Percentiles rank a stretch among this genome's conserved stretches.
Conservation (phyloP, 768 basidiomycete species). For the Auricularia cornea region DNA sequence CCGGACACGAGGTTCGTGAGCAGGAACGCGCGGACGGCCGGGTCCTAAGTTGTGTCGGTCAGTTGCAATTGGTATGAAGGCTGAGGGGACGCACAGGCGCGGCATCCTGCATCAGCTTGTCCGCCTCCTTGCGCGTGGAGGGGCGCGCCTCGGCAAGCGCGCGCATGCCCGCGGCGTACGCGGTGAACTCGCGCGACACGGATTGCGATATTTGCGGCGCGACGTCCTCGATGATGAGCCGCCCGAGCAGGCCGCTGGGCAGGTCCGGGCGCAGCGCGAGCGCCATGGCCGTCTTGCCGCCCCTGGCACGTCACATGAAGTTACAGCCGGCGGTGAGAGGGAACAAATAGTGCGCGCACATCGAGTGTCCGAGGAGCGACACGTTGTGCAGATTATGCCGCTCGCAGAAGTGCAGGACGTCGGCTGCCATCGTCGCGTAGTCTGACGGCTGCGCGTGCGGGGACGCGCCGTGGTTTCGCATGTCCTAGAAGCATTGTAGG, state of each 20-base stretch:
- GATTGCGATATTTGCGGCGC: slow-evolving; percentile 49
- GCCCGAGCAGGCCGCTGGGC: slow-evolving; percentile 34
- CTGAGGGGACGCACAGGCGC: slow-evolving; percentile 46
- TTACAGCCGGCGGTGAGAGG: neutral
- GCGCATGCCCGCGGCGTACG: slow-evolving; percentile 66
- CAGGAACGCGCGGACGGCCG: slow-evolving; percentile 69
- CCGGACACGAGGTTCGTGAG: slow-evolving; percentile 66
- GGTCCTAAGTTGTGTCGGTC: slow-evolving; percentile 40
- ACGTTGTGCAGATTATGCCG: slow-evolving; percentile 48
- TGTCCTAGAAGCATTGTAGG: slow-evolving; percentile 60
- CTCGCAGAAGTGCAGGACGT: slow-evolving; percentile 61
- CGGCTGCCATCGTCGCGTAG: slow-evolving; percentile 71
- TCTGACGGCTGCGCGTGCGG: slow-evolving; percentile 68
- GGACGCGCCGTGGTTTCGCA: slow-evolving; percentile 84
- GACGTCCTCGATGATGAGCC: slow-evolving; percentile 75
- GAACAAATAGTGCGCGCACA: slow-evolving; percentile 48
- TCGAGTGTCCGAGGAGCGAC: slow-evolving; percentile 81
- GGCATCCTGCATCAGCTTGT: slow-evolving; percentile 48
- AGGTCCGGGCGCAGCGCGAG: slow-evolving; percentile 45
- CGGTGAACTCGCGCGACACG: slow-evolving; percentile 54
- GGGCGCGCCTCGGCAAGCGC: slow-evolving; percentile 54
- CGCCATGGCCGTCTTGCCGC: slow-evolving; percentile 76
- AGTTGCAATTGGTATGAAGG: neutral
- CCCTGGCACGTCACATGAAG: slow-evolving; percentile 41
- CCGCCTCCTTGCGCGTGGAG: slow-evolving; percentile 59